Percentiles rank a stretch among this genome's conserved stretches.
These are phyloP conservation scores for Fusarium tjaetaba DNA, from an alignment of 2,329 filamentous ascomycete species.

Conservation along the genomic window DNA sequence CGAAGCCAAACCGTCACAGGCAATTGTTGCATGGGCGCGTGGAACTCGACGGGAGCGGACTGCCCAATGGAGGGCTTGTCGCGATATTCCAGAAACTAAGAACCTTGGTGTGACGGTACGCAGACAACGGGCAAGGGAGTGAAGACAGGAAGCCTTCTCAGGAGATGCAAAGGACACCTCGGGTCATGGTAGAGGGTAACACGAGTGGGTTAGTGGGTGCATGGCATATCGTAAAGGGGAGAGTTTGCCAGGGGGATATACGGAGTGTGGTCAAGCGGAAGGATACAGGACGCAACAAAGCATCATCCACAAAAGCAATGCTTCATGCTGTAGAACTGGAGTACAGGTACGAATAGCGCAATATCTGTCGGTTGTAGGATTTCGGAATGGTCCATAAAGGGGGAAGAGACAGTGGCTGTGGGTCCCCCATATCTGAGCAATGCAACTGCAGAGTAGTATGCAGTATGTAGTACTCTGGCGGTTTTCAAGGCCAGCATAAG, in stretches of 20 bases:
- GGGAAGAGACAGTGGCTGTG: slow-evolving; percentile 1
- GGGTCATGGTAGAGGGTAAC: slow-evolving; percentile 25
- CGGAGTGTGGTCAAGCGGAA: slow-evolving; percentile 15
- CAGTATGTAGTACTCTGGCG: not conserved
- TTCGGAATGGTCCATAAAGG: not conserved
- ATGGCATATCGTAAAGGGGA: slow-evolving; percentile 8
- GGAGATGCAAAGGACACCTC: not conserved
- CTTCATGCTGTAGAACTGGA: slow-evolving; percentile 2
- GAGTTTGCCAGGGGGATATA: not conserved
- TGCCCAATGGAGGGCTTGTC: slow-evolving; percentile 38
- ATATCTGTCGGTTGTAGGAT: not conserved
- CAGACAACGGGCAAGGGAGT: slow-evolving; percentile 18
- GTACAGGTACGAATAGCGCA: slow-evolving; percentile 9
- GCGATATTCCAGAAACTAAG: slow-evolving; percentile 38
- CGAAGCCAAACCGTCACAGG: slow-evolving; percentile 20
- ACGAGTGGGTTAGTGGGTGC: slow-evolving; percentile 12
- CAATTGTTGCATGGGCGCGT: slow-evolving; percentile 21
- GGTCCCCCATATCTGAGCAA: slow-evolving; percentile 15
- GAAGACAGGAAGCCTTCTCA: slow-evolving; percentile 4
- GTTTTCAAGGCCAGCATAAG: not conserved
- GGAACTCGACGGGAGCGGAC: slow-evolving; percentile 16
- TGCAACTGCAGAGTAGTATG: slow-evolving; percentile 4
- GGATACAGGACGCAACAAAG: slow-evolving; percentile 7
- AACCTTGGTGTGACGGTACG: slow-evolving; percentile 24
- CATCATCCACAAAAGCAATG: slow-evolving; percentile 1